These are phyloP conservation scores for Naganishia randhawae DNA, from an alignment of 768 basidiomycete genomes.

Conservation along the genomic window DNA sequence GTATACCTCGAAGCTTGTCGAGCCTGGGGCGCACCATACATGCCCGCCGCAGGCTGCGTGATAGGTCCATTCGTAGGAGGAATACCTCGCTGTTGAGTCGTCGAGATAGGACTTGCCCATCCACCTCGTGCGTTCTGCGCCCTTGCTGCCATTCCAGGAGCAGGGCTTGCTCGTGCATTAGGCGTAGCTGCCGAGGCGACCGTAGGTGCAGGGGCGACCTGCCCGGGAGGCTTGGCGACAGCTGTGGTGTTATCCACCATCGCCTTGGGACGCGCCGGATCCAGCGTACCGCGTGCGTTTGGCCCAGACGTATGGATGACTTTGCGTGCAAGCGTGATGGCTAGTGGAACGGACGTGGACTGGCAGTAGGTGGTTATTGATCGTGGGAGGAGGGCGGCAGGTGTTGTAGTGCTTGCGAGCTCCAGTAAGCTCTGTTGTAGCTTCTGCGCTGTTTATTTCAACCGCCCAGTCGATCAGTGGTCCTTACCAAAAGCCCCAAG, in stretches of 20 bases:
- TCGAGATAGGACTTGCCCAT: background rate
- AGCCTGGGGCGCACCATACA: background rate
- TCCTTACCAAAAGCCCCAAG: too few relatives aligned
- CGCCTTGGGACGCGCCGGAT: slow-evolving; percentile 45
- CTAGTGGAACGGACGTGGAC: slow-evolving; percentile 27
- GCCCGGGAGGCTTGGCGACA: background rate
- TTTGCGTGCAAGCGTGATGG: slow-evolving; percentile 35
- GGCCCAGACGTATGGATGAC: slow-evolving; percentile 37
- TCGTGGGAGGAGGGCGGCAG: slow-evolving; percentile 30
- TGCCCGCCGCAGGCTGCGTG: background rate
- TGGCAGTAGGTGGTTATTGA: background rate
- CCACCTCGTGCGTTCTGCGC: background rate
- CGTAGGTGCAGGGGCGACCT: background rate
- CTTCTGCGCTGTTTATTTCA: slow-evolving; percentile 29
- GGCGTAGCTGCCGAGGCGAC: background rate
- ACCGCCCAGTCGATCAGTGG: slow-evolving; percentile 19
- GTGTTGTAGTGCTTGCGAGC: slow-evolving; percentile 32
- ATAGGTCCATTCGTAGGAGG: background rate
- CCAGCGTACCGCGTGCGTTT: slow-evolving; percentile 41
- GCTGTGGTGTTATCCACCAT: slow-evolving; percentile 37
- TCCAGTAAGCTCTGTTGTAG: slow-evolving; percentile 34
- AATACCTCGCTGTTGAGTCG: background rate
- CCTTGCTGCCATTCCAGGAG: background rate
- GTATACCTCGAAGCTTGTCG: background rate
- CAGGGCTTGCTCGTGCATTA: background rate